Evolutionary conservation across 768 basidiomycete genomes (phyloP).

Genomic region (Boletus subparvulus): DNA sequence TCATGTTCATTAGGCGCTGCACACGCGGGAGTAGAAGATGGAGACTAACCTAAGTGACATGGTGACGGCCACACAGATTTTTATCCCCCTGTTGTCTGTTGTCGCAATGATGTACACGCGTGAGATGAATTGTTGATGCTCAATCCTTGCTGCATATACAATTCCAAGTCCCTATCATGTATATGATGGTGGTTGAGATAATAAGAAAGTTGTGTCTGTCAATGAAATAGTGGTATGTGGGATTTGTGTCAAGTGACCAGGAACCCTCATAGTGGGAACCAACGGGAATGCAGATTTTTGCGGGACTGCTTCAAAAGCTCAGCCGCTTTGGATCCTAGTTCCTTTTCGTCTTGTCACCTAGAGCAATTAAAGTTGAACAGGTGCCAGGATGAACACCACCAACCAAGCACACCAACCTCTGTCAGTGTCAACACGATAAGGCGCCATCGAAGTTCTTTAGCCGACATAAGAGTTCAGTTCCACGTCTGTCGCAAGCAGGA

Average conservation of each 20-base stretch:
- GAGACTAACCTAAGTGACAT: no score
- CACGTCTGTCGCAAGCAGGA: conserved; percentile 86
- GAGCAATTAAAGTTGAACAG: neutral
- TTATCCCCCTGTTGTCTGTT: no score
- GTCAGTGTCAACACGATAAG: conserved; percentile 63
- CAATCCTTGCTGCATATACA: no score
- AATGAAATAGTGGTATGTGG: no score
- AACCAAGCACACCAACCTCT: conserved; percentile 26
- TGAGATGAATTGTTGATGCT: no score
- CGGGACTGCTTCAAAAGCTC: conserved; percentile 75
- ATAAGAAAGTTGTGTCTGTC: no score
- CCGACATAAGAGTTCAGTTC: conserved; percentile 91
- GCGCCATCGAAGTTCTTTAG: conserved; percentile 80
- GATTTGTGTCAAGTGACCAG: conserved; percentile 15
- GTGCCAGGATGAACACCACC: neutral
- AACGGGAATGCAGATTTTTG: conserved; percentile 47
- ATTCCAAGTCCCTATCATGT: no score
- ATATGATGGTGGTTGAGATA: no score
- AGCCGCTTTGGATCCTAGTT: conserved; percentile 62
- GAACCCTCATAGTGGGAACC: conserved; percentile 17
- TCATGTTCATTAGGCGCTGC: no score
- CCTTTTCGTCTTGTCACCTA: conserved; percentile 29
- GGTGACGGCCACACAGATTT: no score
- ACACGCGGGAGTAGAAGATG: no score
- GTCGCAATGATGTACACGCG: no score